phyloP scores from a whole-genome alignment of 73 alveolate genomes.

The Effrenium voratum region DNA sequence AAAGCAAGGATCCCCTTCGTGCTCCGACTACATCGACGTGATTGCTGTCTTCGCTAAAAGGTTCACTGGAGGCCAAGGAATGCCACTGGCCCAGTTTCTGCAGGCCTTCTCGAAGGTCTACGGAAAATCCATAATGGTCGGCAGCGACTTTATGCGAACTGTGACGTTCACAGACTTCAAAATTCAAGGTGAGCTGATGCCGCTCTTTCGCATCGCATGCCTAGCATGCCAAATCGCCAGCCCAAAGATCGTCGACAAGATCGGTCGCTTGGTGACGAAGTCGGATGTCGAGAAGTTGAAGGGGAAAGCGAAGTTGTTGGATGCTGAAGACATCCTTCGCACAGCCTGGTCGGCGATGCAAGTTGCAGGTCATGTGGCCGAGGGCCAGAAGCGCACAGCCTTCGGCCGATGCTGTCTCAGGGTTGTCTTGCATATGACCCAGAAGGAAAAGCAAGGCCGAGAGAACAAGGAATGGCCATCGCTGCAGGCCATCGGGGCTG shows the following conservation, averaged over 20 bases:
- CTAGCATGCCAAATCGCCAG: not conserved
- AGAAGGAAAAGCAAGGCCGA: no score
- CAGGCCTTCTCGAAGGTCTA: not conserved
- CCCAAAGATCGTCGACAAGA: not conserved
- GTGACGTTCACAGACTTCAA: not conserved
- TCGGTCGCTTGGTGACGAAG: not conserved
- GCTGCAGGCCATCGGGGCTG: no score
- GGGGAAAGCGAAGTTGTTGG: no score
- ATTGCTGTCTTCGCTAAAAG: not conserved
- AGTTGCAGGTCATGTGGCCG: no score
- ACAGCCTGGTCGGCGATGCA: no score
- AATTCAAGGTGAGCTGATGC: not conserved
- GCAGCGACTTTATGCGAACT: not conserved
- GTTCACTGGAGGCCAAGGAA: not conserved
- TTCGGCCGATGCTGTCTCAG: no score
- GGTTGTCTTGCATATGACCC: no score
- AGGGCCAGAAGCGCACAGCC: no score
- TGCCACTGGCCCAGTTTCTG: slow-evolving; percentile 13
- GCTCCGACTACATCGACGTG: not conserved
- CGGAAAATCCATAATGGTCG: not conserved
- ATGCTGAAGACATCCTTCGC: no score
- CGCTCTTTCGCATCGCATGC: not conserved
- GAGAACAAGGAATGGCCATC: no score
- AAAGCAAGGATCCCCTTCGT: not conserved
- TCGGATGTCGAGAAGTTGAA: slow-evolving; percentile 7